These are phyloP conservation scores for Termitomyces bulborhizus DNA, from an alignment of 768 basidiomycete species.

Conservation along the genomic window DNA sequence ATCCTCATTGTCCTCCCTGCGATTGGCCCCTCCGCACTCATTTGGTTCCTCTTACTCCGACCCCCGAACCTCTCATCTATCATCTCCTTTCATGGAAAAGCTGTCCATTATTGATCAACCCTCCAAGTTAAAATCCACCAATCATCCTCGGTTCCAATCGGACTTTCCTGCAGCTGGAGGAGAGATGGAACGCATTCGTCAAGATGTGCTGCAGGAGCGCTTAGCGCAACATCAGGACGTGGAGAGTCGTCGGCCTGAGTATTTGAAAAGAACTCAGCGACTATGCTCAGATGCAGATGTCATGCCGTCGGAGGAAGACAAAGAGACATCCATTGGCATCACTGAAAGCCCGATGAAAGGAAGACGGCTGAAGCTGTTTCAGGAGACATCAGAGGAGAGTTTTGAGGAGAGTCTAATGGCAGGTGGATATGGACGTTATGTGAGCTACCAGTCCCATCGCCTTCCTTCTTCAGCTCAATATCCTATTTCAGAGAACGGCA, in stretches of 20 bases:
- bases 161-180: slow-evolving; percentile 30
- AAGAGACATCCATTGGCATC: slow-evolving; percentile 43
- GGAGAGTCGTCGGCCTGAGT: slow-evolving; percentile 66
- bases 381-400: slow-evolving; percentile 78
- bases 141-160: too few species aligned
- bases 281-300: slow-evolving; percentile 36
- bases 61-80: slow-evolving; percentile 29
- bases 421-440: slow-evolving; percentile 74
- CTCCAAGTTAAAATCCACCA: not conserved
- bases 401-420: slow-evolving; percentile 83
- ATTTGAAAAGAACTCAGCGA: slow-evolving; percentile 56
- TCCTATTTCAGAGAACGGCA: slow-evolving; percentile 38
- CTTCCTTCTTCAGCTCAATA: slow-evolving; percentile 5
- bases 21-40: slow-evolving; percentile 20
- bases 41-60: slow-evolving; percentile 22
- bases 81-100: slow-evolving; percentile 43
- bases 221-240: slow-evolving; percentile 43
- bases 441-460: slow-evolving; percentile 23
- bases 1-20: slow-evolving; percentile 9
- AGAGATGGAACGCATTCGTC: slow-evolving; percentile 57
- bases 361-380: slow-evolving; percentile 66
- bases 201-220: slow-evolving; percentile 44
- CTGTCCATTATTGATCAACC: slow-evolving; percentile 22
- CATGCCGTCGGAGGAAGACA: slow-evolving; percentile 27
- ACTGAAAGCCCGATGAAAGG: slow-evolving; percentile 69